Conservation (phyloP, 2,329 filamentous ascomycete genomes). For the Lachnellula occidentalis region DNA sequence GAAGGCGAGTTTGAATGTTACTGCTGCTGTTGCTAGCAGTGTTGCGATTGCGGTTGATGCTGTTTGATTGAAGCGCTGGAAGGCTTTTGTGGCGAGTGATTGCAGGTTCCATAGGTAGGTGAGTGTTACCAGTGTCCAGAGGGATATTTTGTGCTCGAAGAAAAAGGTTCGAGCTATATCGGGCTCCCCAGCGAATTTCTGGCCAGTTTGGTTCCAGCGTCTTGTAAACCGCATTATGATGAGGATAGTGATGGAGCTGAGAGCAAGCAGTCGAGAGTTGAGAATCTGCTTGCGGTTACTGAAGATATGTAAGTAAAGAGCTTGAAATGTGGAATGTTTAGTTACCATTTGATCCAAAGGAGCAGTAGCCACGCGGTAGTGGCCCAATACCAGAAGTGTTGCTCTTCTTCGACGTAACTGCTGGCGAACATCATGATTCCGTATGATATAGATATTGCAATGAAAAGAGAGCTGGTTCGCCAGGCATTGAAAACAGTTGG, state of each 20-base stretch:
- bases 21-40: conserved; percentile 48
- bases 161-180: conserved; percentile 77
- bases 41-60: conserved; percentile 32
- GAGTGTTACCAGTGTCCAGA: conserved; percentile 69
- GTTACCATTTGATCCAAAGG: conserved; percentile 42
- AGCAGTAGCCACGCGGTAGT: conserved; percentile 63
- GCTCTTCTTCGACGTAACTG: conserved; percentile 96
- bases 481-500: conserved; percentile 36
- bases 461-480: conserved; percentile 39
- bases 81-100: conserved; percentile 21
- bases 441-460: conserved; percentile 56
- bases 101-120: conserved; percentile 56
- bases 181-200: conserved; percentile 87
- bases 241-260: conserved; percentile 44
- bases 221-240: conserved; percentile 60
- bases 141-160: conserved; percentile 52
- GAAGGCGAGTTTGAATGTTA: conserved; percentile 86
- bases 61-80: conserved; percentile 25
- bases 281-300: conserved; percentile 21
- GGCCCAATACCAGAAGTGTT: conserved; percentile 97
- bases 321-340: neutral
- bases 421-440: conserved; percentile 94
- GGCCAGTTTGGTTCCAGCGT: conserved; percentile 94
- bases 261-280: conserved; percentile 10
- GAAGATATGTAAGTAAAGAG: conserved; percentile 13